Conservation (phyloP, 305 asterid genomes). For the Rubia balearica region DNA sequence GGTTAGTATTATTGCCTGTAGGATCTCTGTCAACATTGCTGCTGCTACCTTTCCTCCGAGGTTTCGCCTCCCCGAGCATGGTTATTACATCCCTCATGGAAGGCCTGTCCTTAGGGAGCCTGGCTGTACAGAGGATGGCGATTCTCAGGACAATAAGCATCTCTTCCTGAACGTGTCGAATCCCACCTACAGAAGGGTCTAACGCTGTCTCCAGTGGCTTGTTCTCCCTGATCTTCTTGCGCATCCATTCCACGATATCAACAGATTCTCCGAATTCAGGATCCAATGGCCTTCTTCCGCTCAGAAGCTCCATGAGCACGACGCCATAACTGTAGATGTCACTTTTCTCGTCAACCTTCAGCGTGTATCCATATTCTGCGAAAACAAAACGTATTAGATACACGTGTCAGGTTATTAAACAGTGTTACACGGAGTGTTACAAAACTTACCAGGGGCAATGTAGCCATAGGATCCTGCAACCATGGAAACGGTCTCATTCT, state of each 20-base stretch:
- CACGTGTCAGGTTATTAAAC: too few species aligned
- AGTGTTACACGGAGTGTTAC: not conserved
- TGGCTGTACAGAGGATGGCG: conserved; percentile 73
- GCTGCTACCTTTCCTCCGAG: conserved; percentile 63
- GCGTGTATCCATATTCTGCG: conserved; percentile 82
- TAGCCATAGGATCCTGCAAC: conserved; percentile 96
- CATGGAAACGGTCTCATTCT: conserved; percentile 73
- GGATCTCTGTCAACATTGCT: conserved; percentile 32
- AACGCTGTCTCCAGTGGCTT: conserved; percentile 52
- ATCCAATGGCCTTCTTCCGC: conserved; percentile 69
- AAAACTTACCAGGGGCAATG: conserved; percentile 72
- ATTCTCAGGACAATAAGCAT: conserved; percentile 72
- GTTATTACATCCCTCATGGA: conserved; percentile 85
- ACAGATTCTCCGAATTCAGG: conserved; percentile 65
- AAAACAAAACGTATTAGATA: not conserved
- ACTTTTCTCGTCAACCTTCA: conserved; percentile 81
- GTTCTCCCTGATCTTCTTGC: conserved; percentile 46
- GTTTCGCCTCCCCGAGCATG: conserved; percentile 86
- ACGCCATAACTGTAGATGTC: conserved; percentile 91
- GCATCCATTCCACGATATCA: conserved; percentile 72
- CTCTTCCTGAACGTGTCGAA: conserved; percentile 71
- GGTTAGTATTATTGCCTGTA: conserved; percentile 38
- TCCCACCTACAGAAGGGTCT: conserved; percentile 62
- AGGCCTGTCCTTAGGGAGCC: conserved; percentile 79
- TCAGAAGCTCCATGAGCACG: conserved; percentile 80